Conservation (phyloP, 805 yeast species). For the Suhomyces sp. region DNA sequence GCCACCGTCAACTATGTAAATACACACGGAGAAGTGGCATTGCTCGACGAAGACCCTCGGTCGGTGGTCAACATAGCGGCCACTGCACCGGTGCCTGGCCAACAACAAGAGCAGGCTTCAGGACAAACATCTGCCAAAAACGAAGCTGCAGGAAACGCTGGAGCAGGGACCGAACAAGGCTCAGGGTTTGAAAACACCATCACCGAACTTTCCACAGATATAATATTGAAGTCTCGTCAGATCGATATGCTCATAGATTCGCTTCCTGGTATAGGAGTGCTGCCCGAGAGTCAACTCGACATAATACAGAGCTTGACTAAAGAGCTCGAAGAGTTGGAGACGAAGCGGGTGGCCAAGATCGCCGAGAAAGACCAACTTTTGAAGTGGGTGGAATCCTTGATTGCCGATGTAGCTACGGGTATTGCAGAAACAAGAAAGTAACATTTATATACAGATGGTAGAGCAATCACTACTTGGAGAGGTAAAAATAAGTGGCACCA, state of each 20-base stretch:
- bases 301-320: slow-evolving; percentile 59
- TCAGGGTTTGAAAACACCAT: slow-evolving; percentile 41
- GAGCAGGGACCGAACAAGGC: slow-evolving; percentile 1
- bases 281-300: slow-evolving; percentile 67
- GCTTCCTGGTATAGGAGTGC: slow-evolving; percentile 88
- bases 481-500: neutral
- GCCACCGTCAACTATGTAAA: slow-evolving; percentile 72
- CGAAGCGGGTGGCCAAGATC: slow-evolving; percentile 53
- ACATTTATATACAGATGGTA: neutral
- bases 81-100: slow-evolving; percentile 49
- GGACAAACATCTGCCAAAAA: slow-evolving; percentile 5
- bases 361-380: slow-evolving; percentile 61
- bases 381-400: slow-evolving; percentile 62
- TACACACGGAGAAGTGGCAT: slow-evolving; percentile 34
- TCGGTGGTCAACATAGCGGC: slow-evolving; percentile 64
- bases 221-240: slow-evolving; percentile 82
- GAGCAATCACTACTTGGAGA: neutral
- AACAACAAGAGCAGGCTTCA: slow-evolving; percentile 10
- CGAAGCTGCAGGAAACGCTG: neutral
- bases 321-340: slow-evolving; percentile 61
- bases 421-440: slow-evolving; percentile 40
- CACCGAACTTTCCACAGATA: slow-evolving; percentile 78
- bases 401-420: slow-evolving; percentile 56
- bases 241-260: slow-evolving; percentile 82
- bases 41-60: slow-evolving; percentile 60